Conservation (phyloP, 2,329 filamentous ascomycete genomes). For the Microcyclosporella mali region DNA sequence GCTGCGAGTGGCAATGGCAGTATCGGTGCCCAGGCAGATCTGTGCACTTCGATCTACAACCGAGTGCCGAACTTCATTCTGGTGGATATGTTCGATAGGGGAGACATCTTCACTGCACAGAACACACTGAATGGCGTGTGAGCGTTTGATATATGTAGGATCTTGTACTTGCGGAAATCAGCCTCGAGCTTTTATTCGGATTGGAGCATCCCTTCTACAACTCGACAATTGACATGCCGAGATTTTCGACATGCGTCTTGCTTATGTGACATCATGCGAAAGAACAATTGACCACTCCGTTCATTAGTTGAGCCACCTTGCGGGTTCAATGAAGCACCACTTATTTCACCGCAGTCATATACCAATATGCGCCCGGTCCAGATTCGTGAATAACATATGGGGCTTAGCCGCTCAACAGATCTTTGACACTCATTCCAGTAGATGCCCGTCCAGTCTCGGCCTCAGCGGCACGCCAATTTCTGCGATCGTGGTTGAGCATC, state of each 20-base stretch:
- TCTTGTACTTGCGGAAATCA: no score
- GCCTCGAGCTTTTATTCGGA: no score
- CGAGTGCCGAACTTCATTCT: constrained; percentile 39
- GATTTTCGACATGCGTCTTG: neutral
- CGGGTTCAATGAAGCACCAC: no score
- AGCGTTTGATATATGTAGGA: no score
- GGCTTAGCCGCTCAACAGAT: constrained; percentile 36
- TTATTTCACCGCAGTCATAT: no score
- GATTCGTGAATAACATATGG: no score
- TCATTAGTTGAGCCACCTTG: no score
- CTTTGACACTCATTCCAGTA: constrained; percentile 41
- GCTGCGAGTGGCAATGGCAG: constrained; percentile 40
- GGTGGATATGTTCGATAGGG: constrained; percentile 41
- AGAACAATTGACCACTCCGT: neutral
- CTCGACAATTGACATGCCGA: no score
- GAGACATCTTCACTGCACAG: constrained; percentile 38
- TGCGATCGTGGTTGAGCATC: constrained; percentile 78
- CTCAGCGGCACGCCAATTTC: constrained; percentile 39
- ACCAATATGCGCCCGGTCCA: no score
- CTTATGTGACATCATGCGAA: no score
- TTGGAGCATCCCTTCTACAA: no score
- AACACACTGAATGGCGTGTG: constrained; percentile 33
- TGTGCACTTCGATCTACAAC: constrained; percentile 35
- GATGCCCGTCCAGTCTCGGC: constrained; percentile 9
- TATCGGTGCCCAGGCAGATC: constrained; percentile 38